Evolutionary conservation across 202 grass and related monocot species (phyloP), one percentile per base, ranked within the genome.

Genomic region (Eragrostis tef): DNA sequence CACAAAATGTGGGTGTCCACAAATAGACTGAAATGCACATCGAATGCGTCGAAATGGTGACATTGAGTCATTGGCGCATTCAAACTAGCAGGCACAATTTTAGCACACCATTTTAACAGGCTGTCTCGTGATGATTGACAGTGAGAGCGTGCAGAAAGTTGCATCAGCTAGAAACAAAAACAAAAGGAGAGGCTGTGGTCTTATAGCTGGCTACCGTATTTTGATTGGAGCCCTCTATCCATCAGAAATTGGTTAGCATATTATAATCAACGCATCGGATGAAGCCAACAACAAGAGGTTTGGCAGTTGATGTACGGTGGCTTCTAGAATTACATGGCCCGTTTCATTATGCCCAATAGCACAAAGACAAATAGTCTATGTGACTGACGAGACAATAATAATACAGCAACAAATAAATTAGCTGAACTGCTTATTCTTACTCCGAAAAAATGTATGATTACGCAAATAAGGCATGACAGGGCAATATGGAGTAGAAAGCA

Each of bases 271-370:
- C 21, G 25, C 44, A 1, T 11, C 74, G 64, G 74, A 79, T 83
- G 74, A 44, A 42, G 68, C 79, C 84, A 90, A 83, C 68, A 83
- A 0, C 67, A 79, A 70, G 68, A 75, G 16, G 36, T 75, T 83
- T 83, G 79, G 76, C 31, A 57, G 83, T 20, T 26, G 67, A 21
- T 72, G 58, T 39, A 83, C 21, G 43, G 51, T 24, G 66, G 66
- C 73, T 82, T 78, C 54, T 71, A 72, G 66, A 60, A 85, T 51
- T 53, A 48, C 62, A 81, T 73, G 73, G 59, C 43, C 14, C 73
- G 66, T 51, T 60, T 67, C 43, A 78, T 62, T 61, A n/a, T 59
- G 73, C 54, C 63, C 81, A 75, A 53, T 11, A 70, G 56, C 27
- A 75, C 52, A 62, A 9, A 75, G 25, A n/a, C 43, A 80, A 74